These are phyloP conservation scores for Neonectria hederae DNA, from an alignment of 2,329 filamentous ascomycete species.

Conservation along the genomic window DNA sequence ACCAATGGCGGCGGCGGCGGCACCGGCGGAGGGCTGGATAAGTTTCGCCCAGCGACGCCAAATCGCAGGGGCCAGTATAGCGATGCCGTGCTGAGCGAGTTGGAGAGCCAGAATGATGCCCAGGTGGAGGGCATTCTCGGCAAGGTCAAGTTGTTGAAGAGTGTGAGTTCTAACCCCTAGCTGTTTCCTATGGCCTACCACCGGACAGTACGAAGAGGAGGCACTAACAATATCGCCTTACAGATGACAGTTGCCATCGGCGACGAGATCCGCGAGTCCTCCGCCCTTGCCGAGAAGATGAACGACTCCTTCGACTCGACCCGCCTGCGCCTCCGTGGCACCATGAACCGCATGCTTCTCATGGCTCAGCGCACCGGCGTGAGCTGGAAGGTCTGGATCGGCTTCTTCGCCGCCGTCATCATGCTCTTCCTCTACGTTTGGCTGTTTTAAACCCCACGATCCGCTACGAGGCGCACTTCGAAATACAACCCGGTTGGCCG, in stretches of 20 bases:
- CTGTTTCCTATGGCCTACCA: background rate
- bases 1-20: conserved; percentile 42
- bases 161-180: conserved; percentile 66
- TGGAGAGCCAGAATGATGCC: conserved; percentile 94
- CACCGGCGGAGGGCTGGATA: conserved; percentile 42
- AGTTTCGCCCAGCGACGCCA: conserved; percentile 75
- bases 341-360: conserved; percentile 95
- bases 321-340: conserved; percentile 80
- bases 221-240: conserved; percentile 18
- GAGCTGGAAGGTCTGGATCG: conserved; percentile 92
- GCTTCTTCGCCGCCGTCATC: conserved; percentile 85
- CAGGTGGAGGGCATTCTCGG: conserved; percentile 90
- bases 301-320: conserved; percentile 94
- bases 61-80: conserved; percentile 89
- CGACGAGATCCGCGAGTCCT: conserved; percentile 92
- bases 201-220: background rate
- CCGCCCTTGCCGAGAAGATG: conserved; percentile 91
- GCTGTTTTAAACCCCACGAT: conserved; percentile 70
- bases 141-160: conserved; percentile 89
- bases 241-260: conserved; percentile 93
- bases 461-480: background rate
- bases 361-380: conserved; percentile 97
- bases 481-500: background rate
- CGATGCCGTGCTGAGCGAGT: conserved; percentile 87
- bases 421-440: conserved; percentile 92